These are phyloP conservation scores for Metschnikowia lochheadii DNA, from an alignment of 805 yeast species.

Conservation along the genomic window DNA sequence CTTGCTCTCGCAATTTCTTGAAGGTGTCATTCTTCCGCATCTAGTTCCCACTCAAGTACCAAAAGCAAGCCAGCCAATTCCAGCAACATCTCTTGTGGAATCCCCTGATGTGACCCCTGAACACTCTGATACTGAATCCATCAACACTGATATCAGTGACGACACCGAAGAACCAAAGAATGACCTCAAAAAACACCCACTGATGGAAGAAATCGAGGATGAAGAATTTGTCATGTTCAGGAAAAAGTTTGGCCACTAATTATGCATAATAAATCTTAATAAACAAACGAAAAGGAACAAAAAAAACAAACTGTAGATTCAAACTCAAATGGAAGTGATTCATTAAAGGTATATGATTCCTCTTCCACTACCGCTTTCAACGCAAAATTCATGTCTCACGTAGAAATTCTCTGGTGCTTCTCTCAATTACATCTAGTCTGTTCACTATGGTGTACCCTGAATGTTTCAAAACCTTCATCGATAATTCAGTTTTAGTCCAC, in stretches of 20 bases:
- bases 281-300: neutral
- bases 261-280: neutral
- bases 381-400: no score
- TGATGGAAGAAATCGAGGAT: slow-evolving; percentile 31
- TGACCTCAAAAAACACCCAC: slow-evolving; percentile 13
- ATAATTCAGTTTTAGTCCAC: no score
- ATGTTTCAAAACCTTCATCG: no score
- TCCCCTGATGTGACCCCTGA: slow-evolving; percentile 2
- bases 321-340: no score
- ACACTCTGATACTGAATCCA: slow-evolving; percentile 9
- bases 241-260: slow-evolving; percentile 30
- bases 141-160: slow-evolving; percentile 9
- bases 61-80: neutral
- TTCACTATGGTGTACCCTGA: no score
- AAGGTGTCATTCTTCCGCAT: slow-evolving; percentile 2
- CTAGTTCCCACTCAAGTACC: neutral
- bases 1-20: slow-evolving; percentile 1
- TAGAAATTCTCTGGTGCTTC: no score
- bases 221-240: slow-evolving; percentile 38
- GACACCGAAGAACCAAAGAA: slow-evolving; percentile 2
- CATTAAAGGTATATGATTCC: no score
- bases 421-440: no score
- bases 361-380: no score
- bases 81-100: neutral
- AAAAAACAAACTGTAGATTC: neutral